Base-by-base conservation (phyloP, 169 alveolate genomes). In the Eimeria acervulina region DNA sequence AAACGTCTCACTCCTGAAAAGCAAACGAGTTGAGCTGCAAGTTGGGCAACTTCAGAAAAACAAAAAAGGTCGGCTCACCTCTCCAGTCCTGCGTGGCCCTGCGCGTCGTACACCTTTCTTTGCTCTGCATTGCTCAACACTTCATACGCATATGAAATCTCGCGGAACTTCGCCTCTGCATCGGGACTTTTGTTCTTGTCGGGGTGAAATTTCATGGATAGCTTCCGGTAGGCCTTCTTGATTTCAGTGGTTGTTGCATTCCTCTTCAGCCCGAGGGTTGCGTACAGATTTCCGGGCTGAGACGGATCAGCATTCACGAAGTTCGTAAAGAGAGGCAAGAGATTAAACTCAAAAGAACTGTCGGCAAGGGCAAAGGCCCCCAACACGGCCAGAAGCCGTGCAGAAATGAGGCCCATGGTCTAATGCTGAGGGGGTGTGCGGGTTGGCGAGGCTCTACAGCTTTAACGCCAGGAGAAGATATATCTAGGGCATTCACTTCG, bases 91-190 rank as follows among this genome's bases (percentile, higher is more conserved):
- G 76, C 97, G 47, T 87, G 70, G 40, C 97, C 97, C 40, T 90
- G 76, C 26, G 76, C 76, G 68, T 95, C 97, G 52, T 95, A 95
- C 36, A 78, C 84, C 94, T 95, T 90, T 93, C 99, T 96, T 90
- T 98, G 98, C 66, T 97, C 97, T 55, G 98, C 97, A 96, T 98
- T 98, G 40, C 98, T 97, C 55, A 99, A 97, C 4, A 98, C 98
- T 84, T 98, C 98, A 95, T 99, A 98, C 21, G 99, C 99, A 93
- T 98, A 99, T 28, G 99, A 97, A 36, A 99, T 98, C 84, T 97
- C 97, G 91, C 98, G 98, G 90, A 98, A 99, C 94, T 97, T 97
- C 95, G 97, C 98, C 33, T 72, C 95, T 12, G 97, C 97, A 33
- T 78, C 80, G 42, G 97, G 97, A 61, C 97, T 98, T 70, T 97